Base-by-base conservation (phyloP, 2,329 filamentous ascomycete species). In the Cytospora leucostoma region DNA sequence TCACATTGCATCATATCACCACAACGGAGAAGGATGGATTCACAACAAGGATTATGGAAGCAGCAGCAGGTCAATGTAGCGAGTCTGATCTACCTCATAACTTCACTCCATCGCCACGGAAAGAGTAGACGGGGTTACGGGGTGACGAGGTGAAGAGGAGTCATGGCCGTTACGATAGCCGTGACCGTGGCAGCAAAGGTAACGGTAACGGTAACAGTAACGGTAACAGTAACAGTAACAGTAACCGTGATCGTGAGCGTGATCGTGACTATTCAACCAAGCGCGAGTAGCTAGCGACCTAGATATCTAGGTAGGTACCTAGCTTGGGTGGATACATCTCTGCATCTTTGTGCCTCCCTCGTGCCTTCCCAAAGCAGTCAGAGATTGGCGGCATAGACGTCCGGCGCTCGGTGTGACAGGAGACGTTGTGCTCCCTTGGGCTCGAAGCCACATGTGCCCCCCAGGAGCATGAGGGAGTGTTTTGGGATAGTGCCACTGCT, bases 21-120 rank as follows among this genome's bases (percentile, higher is more conserved):
- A n/a, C 52, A 13, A 56, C 15, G 58, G 2, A 44, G 12, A 60
- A 12, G 17, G 44, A 52, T 21, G 53, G 54, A 58, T 40, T 21
- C 44, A 62, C 53, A 34, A 52, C 60, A 62, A 13, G 27, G 50
- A 54, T 38, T 15, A n/a, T 13, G 47, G 59, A 32, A 52, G 35
- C 56, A 33, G 37, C 32, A 49, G 51, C 40, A 61, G 51, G 38
- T 49, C 11, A 17, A 7, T 21, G 8, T 47, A 1, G 12, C 4
- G 8, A 47, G 44, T 47, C 44, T 47, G 7, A 17, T 19, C 40
- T n/a, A 7, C 21, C 8, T 47, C 10, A 47, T 21, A 8, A 19
- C n/a, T 19, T 47, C 44, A 47, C 11, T 19, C 5, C 21, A 47
- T 47, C 1, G n/a, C 6, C 44, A 4, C n/a, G 44, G 44, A 21